A percentile compares a stretch with the other conserved stretches of the same genome.
phyloP scores from a whole-genome alignment of 306 rosid genomes.

The Acmispon strigosus region DNA sequence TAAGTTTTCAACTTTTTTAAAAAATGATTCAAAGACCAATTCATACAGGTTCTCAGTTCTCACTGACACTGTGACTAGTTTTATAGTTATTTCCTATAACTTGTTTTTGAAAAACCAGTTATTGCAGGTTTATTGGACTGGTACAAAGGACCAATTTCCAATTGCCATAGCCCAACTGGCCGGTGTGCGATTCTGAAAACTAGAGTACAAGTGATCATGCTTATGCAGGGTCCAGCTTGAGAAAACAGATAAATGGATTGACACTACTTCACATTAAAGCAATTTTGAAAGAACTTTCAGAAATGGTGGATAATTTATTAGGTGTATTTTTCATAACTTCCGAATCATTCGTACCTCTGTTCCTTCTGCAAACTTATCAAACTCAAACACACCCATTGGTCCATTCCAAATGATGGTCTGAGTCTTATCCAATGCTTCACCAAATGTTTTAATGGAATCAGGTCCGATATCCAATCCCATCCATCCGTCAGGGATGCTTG shows the following conservation, averaged over 20 bases:
- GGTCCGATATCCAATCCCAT: slow-evolving; percentile 99
- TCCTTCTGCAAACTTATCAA: slow-evolving; percentile 80
- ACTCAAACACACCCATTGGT: slow-evolving; percentile 98
- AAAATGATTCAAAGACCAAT: neutral
- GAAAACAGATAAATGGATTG: neutral
- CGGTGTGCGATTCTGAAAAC: neutral
- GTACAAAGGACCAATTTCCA: too few species aligned
- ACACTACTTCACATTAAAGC: neutral
- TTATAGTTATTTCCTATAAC: neutral
- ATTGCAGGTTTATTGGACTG: neutral
- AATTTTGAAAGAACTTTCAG: neutral
- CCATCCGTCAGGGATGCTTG: slow-evolving; percentile 88
- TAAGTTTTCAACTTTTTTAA: neutral
- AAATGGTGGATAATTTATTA: neutral
- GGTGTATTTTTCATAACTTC: too few species aligned
- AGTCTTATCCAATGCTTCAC: slow-evolving; percentile 59
- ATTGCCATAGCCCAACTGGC: neutral
- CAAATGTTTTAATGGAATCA: slow-evolving; percentile 74
- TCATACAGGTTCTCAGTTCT: neutral
- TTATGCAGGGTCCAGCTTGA: neutral
- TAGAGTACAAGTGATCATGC: neutral
- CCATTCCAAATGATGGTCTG: slow-evolving; percentile 91
- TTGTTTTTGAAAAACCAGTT: neutral
- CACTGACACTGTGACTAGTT: neutral
- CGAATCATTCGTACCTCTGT: slow-evolving; percentile 56